Percentiles rank a stretch among this genome's conserved stretches.
Evolutionary conservation across 2,329 filamentous ascomycete species (phyloP).

Genomic region (Aspergillus melleus): DNA sequence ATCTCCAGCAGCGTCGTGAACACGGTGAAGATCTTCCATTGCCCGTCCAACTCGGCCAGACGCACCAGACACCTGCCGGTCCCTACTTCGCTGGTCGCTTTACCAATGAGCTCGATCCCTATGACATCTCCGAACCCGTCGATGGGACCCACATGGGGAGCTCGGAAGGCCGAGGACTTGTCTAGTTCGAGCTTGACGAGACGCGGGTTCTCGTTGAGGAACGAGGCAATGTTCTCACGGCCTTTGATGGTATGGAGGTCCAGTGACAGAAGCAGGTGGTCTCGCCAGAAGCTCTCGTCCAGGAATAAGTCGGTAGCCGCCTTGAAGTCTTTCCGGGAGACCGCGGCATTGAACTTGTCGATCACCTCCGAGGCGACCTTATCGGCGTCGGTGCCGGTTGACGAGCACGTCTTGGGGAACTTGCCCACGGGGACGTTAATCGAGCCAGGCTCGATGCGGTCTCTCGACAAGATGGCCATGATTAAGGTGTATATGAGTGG

Average conservation of each 20-base stretch:
- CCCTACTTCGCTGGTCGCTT: slow-evolving; percentile 55
- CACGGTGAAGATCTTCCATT: slow-evolving; percentile 65
- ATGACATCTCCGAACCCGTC: slow-evolving; percentile 52
- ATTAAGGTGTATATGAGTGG: not conserved
- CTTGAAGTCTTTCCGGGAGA: slow-evolving; percentile 35
- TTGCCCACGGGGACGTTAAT: slow-evolving; percentile 50
- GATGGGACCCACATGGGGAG: slow-evolving; percentile 49
- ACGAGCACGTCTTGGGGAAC: slow-evolving; percentile 43
- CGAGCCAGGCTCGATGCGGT: slow-evolving; percentile 54
- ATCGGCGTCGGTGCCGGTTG: slow-evolving; percentile 36
- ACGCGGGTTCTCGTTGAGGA: slow-evolving; percentile 40
- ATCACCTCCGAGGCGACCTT: slow-evolving; percentile 40
- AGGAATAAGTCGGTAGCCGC: slow-evolving; percentile 48
- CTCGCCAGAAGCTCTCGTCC: slow-evolving; percentile 57
- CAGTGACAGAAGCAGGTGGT: slow-evolving; percentile 59
- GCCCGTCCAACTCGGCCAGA: slow-evolving; percentile 43
- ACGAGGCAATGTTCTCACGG: slow-evolving; percentile 38
- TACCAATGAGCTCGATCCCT: slow-evolving; percentile 60
- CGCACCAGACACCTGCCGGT: slow-evolving; percentile 58
- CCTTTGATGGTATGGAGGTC: slow-evolving; percentile 57
- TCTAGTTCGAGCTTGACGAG: slow-evolving; percentile 51
- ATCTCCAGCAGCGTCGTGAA: slow-evolving; percentile 61
- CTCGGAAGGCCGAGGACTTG: slow-evolving; percentile 43
- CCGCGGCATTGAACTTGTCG: slow-evolving; percentile 39
- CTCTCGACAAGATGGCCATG: slow-evolving; percentile 34